A percentile compares a stretch with the other conserved stretches of the same genome.
These are phyloP conservation scores for Fusarium proliferatum DNA, from an alignment of 2,329 filamentous ascomycete genomes.

Conservation along the genomic window DNA sequence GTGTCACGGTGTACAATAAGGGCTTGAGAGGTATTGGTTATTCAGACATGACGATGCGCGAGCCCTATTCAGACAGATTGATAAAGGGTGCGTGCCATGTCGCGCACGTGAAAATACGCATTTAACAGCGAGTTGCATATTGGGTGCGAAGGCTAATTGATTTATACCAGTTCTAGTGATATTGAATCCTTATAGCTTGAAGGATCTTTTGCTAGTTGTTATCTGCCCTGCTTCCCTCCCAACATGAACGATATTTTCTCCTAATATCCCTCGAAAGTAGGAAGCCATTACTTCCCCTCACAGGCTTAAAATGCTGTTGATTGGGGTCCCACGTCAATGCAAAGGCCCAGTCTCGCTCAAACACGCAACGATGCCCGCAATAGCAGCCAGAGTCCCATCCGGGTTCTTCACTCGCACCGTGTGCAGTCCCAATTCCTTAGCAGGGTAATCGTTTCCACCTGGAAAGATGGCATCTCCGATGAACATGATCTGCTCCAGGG, in stretches of 20 bases:
- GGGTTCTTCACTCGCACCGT: slow-evolving; percentile 21
- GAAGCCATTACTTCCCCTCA: accelerated
- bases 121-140: accelerated
- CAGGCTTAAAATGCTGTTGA: accelerated
- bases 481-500: slow-evolving; percentile 17
- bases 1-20: accelerated
- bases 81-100: accelerated
- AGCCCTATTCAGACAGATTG: accelerated
- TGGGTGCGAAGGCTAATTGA: not conserved
- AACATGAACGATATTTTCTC: not conserved
- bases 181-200: accelerated
- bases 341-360: slow-evolving; percentile 3
- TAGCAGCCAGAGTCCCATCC: slow-evolving; percentile 16
- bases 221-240: not conserved
- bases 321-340: not conserved
- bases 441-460: slow-evolving; percentile 20
- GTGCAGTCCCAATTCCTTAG: slow-evolving; percentile 13
- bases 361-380: slow-evolving; percentile 17
- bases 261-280: too few relatives aligned
- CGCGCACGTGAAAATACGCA: accelerated
- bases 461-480: slow-evolving; percentile 22
- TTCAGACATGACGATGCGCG: not conserved
- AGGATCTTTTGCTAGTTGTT: not conserved
- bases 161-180: not conserved
- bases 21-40: not conserved